phyloP scores from a whole-genome alignment of 306 rosid genomes.

The Purshia tridentata region DNA sequence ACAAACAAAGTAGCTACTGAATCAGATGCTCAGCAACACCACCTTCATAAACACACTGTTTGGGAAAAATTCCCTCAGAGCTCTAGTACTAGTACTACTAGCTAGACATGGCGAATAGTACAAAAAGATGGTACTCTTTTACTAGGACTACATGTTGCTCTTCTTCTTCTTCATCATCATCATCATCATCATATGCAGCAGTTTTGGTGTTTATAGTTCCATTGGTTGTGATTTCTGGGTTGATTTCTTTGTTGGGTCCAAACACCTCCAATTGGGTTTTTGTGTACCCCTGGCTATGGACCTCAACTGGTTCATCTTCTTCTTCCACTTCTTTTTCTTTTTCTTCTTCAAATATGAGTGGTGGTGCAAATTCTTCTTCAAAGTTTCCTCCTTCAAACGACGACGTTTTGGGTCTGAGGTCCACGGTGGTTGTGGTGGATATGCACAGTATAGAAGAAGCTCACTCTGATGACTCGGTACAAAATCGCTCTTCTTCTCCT shows the following conservation, averaged over 20 bases:
- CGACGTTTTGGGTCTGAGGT: constrained; percentile 30
- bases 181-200: constrained; percentile 24
- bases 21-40: too few species aligned
- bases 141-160: constrained; percentile 22
- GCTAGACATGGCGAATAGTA: background rate
- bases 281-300: constrained; percentile 19
- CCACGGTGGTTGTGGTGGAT: constrained; percentile 37
- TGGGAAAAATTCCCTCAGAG: too few species aligned
- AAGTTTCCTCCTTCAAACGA: background rate
- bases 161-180: constrained; percentile 27
- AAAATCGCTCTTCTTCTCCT: constrained; percentile 55
- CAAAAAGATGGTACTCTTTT: background rate
- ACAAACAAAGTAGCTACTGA: background rate
- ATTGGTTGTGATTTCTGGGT: constrained; percentile 48
- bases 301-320: too few species aligned
- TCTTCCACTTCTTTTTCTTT: too few species aligned
- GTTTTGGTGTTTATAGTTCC: constrained; percentile 52
- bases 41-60: too few species aligned
- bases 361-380: background rate
- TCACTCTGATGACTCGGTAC: constrained; percentile 44
- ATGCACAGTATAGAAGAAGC: constrained; percentile 35
- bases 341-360: constrained; percentile 11
- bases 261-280: constrained; percentile 35
- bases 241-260: constrained; percentile 56
- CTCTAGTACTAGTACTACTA: too few species aligned